These are phyloP conservation scores for Solanum stenotomum DNA, from an alignment of 257 asterid genomes.

Conservation along the genomic window DNA sequence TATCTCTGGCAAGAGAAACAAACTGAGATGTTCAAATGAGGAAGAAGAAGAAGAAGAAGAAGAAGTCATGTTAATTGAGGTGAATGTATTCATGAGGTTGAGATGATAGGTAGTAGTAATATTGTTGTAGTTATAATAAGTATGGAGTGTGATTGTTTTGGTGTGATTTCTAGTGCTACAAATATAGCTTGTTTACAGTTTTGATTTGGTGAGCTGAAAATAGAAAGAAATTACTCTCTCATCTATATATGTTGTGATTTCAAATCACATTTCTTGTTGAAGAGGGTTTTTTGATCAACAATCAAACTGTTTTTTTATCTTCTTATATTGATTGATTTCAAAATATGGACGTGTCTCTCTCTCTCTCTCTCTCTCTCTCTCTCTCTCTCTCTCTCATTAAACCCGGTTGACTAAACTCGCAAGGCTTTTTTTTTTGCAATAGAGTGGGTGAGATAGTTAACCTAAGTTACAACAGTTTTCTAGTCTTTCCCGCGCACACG, in stretches of 20 bases:
- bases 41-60: neutral
- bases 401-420: neutral
- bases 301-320: neutral
- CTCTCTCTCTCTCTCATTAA: neutral
- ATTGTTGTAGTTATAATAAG: slow-evolving; percentile 8
- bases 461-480: slow-evolving; percentile 3
- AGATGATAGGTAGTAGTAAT: slow-evolving; percentile 19
- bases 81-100: slow-evolving; percentile 23
- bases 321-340: too few species aligned
- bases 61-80: neutral
- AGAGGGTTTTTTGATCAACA: slow-evolving; percentile 2
- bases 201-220: slow-evolving; percentile 47
- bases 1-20: slow-evolving; percentile 31
- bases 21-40: neutral
- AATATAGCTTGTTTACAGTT: slow-evolving; percentile 16
- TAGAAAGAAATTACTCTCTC: slow-evolving; percentile 5
- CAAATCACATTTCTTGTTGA: slow-evolving; percentile 7
- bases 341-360: neutral
- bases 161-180: slow-evolving; percentile 3
- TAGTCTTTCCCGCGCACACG: neutral
- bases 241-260: neutral
- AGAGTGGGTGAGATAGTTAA: slow-evolving; percentile 18
- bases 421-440: neutral
- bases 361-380: too few species aligned
- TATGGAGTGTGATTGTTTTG: slow-evolving; percentile 23